Evolutionary conservation across 164 flowering plant species (phyloP).

Genomic region (Nymphaea colorata): DNA sequence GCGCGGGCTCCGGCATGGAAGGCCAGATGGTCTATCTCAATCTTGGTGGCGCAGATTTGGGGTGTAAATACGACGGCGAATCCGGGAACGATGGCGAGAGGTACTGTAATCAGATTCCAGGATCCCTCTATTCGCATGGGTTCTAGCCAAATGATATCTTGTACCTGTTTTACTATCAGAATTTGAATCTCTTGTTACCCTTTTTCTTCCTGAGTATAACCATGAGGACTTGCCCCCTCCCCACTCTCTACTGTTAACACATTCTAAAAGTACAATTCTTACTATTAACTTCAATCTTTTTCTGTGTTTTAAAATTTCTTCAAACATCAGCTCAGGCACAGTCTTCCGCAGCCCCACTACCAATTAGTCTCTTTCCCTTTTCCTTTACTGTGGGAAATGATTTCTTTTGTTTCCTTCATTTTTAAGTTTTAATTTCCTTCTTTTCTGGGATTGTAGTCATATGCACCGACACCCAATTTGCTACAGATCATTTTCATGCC

Average conservation of each 20-base stretch:
- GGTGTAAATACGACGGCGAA: not conserved
- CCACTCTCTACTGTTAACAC: not conserved
- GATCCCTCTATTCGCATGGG: not conserved
- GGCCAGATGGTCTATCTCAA: slow-evolving; percentile 64
- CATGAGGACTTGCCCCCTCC: not conserved
- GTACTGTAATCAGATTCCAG: not conserved
- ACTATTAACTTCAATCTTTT: too few relatives aligned
- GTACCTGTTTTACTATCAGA: not conserved
- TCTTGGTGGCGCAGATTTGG: slow-evolving; percentile 33
- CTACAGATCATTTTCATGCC: not conserved
- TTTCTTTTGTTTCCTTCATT: not conserved
- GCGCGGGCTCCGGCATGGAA: slow-evolving; percentile 34
- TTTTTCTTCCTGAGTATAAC: not conserved
- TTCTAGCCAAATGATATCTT: not conserved
- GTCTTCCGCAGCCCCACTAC: too few relatives aligned
- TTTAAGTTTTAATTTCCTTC: too few relatives aligned
- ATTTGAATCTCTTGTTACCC: not conserved
- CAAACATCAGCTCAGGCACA: too few relatives aligned
- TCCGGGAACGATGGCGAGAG: not conserved
- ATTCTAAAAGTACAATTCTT: not conserved
- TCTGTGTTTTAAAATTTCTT: too few relatives aligned
- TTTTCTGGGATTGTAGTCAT: too few relatives aligned
- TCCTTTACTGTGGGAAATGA: not conserved
- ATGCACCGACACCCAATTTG: not conserved
- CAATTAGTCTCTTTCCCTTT: not conserved